Evolutionary conservation across 129 eudicot species (phyloP).

Genomic region (Helianthus tuberosus): DNA sequence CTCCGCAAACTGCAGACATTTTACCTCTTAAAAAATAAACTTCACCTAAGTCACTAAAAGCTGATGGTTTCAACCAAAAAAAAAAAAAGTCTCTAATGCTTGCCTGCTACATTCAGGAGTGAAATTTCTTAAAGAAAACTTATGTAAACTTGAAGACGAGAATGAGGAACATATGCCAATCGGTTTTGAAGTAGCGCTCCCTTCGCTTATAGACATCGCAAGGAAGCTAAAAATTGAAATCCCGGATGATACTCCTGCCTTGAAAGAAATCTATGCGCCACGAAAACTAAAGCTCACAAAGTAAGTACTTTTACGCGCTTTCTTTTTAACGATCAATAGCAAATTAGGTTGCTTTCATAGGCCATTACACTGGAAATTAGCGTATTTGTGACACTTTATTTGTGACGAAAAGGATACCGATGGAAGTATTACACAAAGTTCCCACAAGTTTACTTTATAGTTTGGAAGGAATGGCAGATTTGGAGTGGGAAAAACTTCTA

Average conservation of each 20-base stretch:
- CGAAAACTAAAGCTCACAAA: conserved; percentile 81
- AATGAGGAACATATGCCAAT: conserved; percentile 89
- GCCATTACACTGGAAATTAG: not conserved
- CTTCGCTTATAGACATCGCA: conserved; percentile 81
- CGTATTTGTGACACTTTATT: conserved; percentile 8
- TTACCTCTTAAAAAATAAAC: no score
- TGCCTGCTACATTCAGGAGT: conserved; percentile 41
- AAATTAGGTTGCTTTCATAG: conserved; percentile 7
- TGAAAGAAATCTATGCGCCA: conserved; percentile 67
- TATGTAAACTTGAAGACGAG: conserved; percentile 69
- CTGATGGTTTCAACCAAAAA: not conserved
- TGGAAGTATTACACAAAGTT: conserved; percentile 69
- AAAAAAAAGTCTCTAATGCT: not conserved
- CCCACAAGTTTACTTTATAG: conserved; percentile 93
- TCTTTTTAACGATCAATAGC: not conserved
- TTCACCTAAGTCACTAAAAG: not conserved
- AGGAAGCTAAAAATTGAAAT: conserved; percentile 55
- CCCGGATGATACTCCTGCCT: conserved; percentile 55
- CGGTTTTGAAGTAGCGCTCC: conserved; percentile 96
- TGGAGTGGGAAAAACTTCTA: conserved; percentile 85
- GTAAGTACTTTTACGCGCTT: conserved; percentile 40
- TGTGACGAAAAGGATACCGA: conserved; percentile 71
- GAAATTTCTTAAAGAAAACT: conserved; percentile 57
- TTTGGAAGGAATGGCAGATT: conserved; percentile 84
- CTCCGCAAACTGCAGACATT: no score